Base-by-base conservation (phyloP, 768 basidiomycete genomes). In the Psilocybe subaeruginosa region DNA sequence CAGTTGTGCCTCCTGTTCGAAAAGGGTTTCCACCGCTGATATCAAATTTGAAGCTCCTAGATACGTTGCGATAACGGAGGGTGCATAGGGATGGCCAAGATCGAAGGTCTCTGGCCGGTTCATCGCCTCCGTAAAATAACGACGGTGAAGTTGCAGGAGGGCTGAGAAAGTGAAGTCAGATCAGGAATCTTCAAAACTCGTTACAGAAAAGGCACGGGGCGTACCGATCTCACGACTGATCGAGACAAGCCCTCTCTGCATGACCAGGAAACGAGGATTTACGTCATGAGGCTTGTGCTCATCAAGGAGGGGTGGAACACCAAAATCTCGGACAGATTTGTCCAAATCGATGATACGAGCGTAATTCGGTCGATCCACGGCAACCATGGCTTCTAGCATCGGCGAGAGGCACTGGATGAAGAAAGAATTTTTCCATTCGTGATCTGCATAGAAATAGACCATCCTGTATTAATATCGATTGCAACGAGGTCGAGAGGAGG, bases 31-130 rank as follows among this genome's bases (percentile, higher is more conserved):
- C 16, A 89, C 72, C 2, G 83, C 79, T 64, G 80, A 79, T 31
- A 90, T 85, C 54, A 91, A 74, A 41, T 77, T 84, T 50, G 82
- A 80, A 8, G 85, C 83, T 27, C 84, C 78, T 19, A 84, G 78
- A 72, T 86, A 91, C 11, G 87, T 88, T 9, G 90, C 90, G 4
- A 91, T 77, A 11, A 88, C 87, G 1, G 89, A 91, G 8, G 88
- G 87, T 19, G 89, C 87, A 68, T 84, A 86, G 50, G 77, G 78
- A 72, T 90, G 87, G 53, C 78, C 76, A 51, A 89, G 76, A 60
- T 85, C 83, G 66, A 89, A 87, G 0, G 80, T 70, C 46, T 83
- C 79, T 7, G 77, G 74, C 19, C 75, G 73, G 54, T 79, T 87
- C 77, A 91, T 79, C 2, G 88, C 87, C 57, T 85, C 82, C 29